Percentiles rank a stretch among this genome's conserved stretches.
Evolutionary conservation across 768 basidiomycete genomes (phyloP).

Genomic region (Rhizopogon rudus): DNA sequence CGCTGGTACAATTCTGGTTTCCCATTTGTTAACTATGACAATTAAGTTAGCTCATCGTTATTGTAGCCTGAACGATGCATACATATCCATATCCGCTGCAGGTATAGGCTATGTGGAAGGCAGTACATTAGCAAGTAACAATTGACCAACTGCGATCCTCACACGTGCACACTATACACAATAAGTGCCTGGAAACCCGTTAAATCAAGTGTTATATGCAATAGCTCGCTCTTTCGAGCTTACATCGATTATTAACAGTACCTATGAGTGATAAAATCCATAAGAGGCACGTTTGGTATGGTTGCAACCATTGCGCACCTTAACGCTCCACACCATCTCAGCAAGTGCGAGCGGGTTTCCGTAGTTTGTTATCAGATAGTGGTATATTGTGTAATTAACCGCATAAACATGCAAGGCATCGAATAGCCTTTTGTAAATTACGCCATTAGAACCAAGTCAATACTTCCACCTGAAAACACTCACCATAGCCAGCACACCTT

Average conservation of each 20-base stretch:
- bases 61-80: background rate
- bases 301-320: background rate
- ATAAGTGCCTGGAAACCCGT: background rate
- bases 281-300: background rate
- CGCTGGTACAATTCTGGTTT: background rate
- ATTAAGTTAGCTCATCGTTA: background rate
- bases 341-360: conserved; percentile 39
- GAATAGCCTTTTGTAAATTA: conserved; percentile 32
- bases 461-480: conserved; percentile 13
- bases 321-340: conserved; percentile 43
- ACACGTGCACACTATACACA: background rate
- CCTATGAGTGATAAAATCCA: background rate
- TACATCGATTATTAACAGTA: background rate
- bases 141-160: background rate
- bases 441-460: background rate
- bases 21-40: background rate
- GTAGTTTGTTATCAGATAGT: conserved; percentile 54
- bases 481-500: conserved; percentile 30
- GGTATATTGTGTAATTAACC: conserved; percentile 51
- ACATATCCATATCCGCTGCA: background rate
- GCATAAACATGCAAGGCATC: conserved; percentile 54
- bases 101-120: background rate
- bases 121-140: background rate
- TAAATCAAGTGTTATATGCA: background rate
- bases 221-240: background rate